Base-by-base conservation (phyloP, 2,329 filamentous ascomycete genomes). In the Sporothrix variecibatus region DNA sequence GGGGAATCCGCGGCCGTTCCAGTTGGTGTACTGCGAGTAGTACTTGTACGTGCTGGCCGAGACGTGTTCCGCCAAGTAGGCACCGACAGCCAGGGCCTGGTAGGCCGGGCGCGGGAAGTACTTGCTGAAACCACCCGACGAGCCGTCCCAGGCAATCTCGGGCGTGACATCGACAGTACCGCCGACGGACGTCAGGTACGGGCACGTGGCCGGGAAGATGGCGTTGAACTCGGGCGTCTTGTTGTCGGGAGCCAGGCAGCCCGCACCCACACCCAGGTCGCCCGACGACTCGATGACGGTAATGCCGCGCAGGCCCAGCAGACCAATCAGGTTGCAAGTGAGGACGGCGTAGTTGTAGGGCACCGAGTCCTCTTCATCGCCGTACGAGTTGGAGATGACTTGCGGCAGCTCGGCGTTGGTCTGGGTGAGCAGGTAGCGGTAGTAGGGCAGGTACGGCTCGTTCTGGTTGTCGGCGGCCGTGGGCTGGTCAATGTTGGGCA, bases 371-470 rank as follows among this genome's bases (percentile, higher is more conserved):
- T 94, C 92, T 65, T 90, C 86, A 77, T 92, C 90, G 34, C 90
- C 91, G 78, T 93, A 94, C 0, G 91, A 93, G n/a, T 90, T 91
- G 56, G 86, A 87, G 58, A 94, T 85, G 23, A 92, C 88, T 3
- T 88, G 86, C 0, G 92, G 91, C 0, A 93, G 83, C 23, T 87
- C 80, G 2, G 83, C 80, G 75, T 89, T 85, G 0, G 84, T 80
- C 26, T 91, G 84, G 26, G 82, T 80, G 2, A 92, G 82, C 11
- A 93, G 83, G 79, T 90, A 88, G 73, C 87, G 85, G 6, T 91
- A 85, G 80, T 91, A 90, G 20, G 87, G 87, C 2, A 93, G 84
- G 79, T 90, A 94, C 0, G 91, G 90, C 82, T 93, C 91, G 77
- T 92, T 91, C 11, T 82, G 82, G 75, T 89, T 86, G 77, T 83